Evolutionary conservation across 495 filamentous ascomycete genomes (phyloP).

Genomic region (Penicillium parvum): DNA sequence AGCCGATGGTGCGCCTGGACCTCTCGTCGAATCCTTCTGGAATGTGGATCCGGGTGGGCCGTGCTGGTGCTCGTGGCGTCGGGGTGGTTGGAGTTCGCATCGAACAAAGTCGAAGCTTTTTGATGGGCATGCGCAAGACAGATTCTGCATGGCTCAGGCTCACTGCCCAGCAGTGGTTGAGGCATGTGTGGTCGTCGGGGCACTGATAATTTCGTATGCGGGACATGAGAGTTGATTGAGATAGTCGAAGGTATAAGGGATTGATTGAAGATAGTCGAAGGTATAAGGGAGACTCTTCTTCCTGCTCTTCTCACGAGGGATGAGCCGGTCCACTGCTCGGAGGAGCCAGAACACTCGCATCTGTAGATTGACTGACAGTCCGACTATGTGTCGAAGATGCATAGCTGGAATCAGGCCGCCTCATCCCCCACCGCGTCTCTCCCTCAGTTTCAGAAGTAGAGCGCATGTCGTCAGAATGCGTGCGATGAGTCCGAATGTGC

Average conservation of each 20-base stretch:
- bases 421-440: conserved; percentile 17
- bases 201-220: conserved; percentile 1
- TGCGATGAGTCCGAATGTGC: conserved; percentile 79
- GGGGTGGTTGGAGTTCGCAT: too few relatives aligned
- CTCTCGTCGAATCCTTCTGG: conserved; percentile 3
- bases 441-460: conserved; percentile 25
- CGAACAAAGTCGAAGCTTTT: too few relatives aligned
- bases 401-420: conserved; percentile 13
- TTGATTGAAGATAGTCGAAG: too few relatives aligned
- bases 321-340: conserved; percentile 2
- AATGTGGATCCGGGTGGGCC: neutral
- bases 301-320: conserved; percentile 3
- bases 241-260: too few relatives aligned
- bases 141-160: neutral
- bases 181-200: neutral
- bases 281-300: neutral
- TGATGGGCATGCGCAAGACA: too few relatives aligned
- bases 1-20: neutral
- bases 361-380: conserved; percentile 23
- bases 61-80: too few relatives aligned
- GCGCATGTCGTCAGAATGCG: conserved; percentile 36
- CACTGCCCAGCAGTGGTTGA: conserved; percentile 19
- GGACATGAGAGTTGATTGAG: neutral
- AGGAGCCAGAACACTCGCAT: conserved; percentile 9
- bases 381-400: conserved; percentile 20